Evolutionary conservation across 371 early-diverging fungal species (phyloP).

Genomic region (Cladochytrium tenue): DNA sequence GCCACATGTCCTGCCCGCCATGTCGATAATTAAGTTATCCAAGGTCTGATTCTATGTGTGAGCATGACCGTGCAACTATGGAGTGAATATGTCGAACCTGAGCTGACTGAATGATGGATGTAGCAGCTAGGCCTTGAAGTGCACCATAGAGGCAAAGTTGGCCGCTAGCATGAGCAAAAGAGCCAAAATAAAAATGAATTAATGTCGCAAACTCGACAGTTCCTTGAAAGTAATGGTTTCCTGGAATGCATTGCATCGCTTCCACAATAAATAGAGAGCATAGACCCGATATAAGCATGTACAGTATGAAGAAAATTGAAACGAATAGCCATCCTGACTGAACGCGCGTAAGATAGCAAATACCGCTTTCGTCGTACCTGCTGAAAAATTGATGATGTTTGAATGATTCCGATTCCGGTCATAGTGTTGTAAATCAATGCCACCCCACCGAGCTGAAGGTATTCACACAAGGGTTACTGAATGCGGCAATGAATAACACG

Average conservation of each 20-base stretch:
- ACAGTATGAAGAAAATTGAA: conserved; percentile 33
- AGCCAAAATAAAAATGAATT: conserved; percentile 21
- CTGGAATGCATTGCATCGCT: conserved; percentile 70
- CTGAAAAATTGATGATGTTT: conserved; percentile 19
- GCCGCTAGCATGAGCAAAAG: conserved; percentile 26
- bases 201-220: conserved; percentile 45
- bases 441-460: conserved; percentile 35
- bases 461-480: too few species aligned
- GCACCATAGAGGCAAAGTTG: conserved; percentile 31
- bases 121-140: conserved; percentile 21
- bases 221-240: conserved; percentile 57
- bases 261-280: conserved; percentile 66
- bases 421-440: conserved; percentile 48
- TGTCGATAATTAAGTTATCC: conserved; percentile 46
- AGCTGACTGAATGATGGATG: conserved; percentile 25
- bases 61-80: not conserved
- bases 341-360: conserved; percentile 4
- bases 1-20: conserved; percentile 49
- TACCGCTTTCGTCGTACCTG: conserved; percentile 9
- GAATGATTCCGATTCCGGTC: conserved; percentile 44
- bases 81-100: conserved; percentile 14
- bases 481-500: too few species aligned
- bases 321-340: conserved; percentile 42
- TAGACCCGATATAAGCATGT: conserved; percentile 34
- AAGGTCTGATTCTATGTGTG: conserved; percentile 27